Evolutionary conservation across 208 protist genomes (phyloP).

Genomic region (Crithidia acanthocephali): DNA sequence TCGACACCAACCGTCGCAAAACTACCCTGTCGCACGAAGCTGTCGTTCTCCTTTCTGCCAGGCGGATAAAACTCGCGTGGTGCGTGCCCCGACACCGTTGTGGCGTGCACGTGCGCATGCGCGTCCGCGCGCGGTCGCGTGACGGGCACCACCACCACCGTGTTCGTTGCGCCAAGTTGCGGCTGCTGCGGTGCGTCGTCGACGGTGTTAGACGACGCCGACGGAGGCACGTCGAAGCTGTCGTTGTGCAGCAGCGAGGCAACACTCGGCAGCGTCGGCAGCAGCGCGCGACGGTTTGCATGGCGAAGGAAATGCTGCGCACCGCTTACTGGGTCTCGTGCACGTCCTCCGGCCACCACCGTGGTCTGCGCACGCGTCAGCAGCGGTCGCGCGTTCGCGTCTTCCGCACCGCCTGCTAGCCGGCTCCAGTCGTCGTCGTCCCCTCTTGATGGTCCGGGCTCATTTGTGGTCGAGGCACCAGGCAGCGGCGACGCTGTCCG

Average conservation of each 20-base stretch:
- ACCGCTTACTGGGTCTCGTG: background rate
- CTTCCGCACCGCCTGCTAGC: background rate
- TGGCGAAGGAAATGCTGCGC: slow-evolving; percentile 11
- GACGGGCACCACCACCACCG: background rate
- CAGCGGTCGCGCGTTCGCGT: background rate
- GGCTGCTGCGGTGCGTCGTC: background rate
- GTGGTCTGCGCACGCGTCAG: slow-evolving; percentile 2
- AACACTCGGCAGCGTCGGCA: background rate
- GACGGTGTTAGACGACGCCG: background rate
- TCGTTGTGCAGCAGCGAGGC: background rate
- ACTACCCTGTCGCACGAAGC: background rate
- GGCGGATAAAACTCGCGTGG: background rate
- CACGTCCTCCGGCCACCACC: background rate
- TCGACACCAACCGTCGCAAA: background rate
- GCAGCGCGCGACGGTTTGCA: slow-evolving; percentile 4
- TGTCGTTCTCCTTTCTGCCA: background rate
- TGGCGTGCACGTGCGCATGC: background rate
- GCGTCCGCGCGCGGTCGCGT: background rate
- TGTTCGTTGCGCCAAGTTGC: background rate
- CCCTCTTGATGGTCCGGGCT: background rate
- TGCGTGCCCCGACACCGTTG: background rate
- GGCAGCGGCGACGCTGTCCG: background rate
- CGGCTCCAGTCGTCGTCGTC: background rate
- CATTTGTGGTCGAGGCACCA: no score
- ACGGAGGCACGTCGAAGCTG: slow-evolving; percentile 1